Evolutionary conservation across 1,284 basidiomycete species (phyloP), one percentile per base, ranked within the genome.

Genomic region (Sporisorium exsertum): DNA sequence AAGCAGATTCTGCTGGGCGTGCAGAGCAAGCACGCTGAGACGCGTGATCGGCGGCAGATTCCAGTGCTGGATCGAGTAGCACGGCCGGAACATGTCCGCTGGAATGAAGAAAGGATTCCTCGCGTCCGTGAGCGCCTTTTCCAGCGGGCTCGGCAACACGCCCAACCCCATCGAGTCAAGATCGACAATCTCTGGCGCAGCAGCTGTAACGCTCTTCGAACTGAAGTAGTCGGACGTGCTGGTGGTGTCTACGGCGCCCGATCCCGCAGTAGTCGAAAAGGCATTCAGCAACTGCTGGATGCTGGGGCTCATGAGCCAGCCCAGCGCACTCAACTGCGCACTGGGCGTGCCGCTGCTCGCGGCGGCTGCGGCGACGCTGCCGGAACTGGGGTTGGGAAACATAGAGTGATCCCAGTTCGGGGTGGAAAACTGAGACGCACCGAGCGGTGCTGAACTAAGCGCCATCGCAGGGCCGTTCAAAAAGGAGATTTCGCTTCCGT

Each of bases 51-150:
- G 74, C 18, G 80, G 80, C 40, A 81, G 53, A 43, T 46, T 66
- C 80, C 80, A 81, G 57, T 81, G 80, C 61, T 63, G 46, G 37
- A 81, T 62, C 43, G 79, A 70, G 50, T 81, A 81, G 69, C 79
- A 81, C 6, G 73, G 56, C 12, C 79, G 71, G 54, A 81, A 77
- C 64, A 81, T 73, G 42, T 74, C 60, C 8, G 71, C 71, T 6
- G 79, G 79, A 43, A 81, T 66, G 65, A 64, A 81, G 52, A 81
- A 81, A 0, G 80, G 80, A 56, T 81, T 81, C 54, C 69, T 77
- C 52, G 37, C 26, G 52, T 81, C 80, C 10, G 62, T 53, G 49
- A 81, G 62, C 49, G 77, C 80, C 52, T 55, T 70, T 47, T 79
- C 78, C 22, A 81, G 58, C 10, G 78, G 62, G 10, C 42, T 62